These are phyloP conservation scores for Wickerhamiella dianesei DNA, from an alignment of 805 yeast genomes.

Conservation along the genomic window DNA sequence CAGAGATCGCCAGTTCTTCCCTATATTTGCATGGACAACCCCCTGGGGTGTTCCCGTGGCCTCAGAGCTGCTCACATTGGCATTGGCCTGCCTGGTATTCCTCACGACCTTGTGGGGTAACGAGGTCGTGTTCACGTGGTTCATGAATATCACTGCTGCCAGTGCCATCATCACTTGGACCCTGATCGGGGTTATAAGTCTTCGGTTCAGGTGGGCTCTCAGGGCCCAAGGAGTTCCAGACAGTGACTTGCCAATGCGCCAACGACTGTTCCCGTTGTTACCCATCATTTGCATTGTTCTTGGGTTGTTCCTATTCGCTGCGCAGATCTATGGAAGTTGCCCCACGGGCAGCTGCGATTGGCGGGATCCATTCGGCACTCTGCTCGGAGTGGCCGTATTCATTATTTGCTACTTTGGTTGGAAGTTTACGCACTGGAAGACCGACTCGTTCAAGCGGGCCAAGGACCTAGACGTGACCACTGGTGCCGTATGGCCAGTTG, in stretches of 20 bases:
- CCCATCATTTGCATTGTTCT: slow-evolving; percentile 39
- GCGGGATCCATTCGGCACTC: slow-evolving; percentile 34
- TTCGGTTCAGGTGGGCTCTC: slow-evolving; percentile 48
- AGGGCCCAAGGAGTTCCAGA: slow-evolving; percentile 38
- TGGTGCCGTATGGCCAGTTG: slow-evolving; percentile 21
- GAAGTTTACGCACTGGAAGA: slow-evolving; percentile 20
- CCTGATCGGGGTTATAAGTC: slow-evolving; percentile 41
- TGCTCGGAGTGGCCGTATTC: slow-evolving; percentile 33
- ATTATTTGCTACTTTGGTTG: slow-evolving; percentile 31
- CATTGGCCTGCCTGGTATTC: slow-evolving; percentile 47
- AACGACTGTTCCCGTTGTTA: slow-evolving; percentile 38
- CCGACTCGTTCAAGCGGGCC: slow-evolving; percentile 16
- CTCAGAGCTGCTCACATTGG: slow-evolving; percentile 38
- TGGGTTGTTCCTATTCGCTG: slow-evolving; percentile 46
- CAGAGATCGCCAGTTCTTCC: slow-evolving; percentile 42
- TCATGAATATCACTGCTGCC: slow-evolving; percentile 47
- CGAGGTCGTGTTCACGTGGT: slow-evolving; percentile 48
- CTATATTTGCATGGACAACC: slow-evolving; percentile 35
- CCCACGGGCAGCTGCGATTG: slow-evolving; percentile 19
- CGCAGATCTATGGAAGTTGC: slow-evolving; percentile 23
- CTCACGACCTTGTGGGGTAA: slow-evolving; percentile 49
- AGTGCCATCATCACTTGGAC: slow-evolving; percentile 53
- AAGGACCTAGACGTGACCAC: slow-evolving; percentile 15
- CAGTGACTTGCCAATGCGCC: slow-evolving; percentile 39
- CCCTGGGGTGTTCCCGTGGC: slow-evolving; percentile 45